Base-by-base conservation (phyloP, 1,284 basidiomycete species). In the Entoloma clypeatum region DNA sequence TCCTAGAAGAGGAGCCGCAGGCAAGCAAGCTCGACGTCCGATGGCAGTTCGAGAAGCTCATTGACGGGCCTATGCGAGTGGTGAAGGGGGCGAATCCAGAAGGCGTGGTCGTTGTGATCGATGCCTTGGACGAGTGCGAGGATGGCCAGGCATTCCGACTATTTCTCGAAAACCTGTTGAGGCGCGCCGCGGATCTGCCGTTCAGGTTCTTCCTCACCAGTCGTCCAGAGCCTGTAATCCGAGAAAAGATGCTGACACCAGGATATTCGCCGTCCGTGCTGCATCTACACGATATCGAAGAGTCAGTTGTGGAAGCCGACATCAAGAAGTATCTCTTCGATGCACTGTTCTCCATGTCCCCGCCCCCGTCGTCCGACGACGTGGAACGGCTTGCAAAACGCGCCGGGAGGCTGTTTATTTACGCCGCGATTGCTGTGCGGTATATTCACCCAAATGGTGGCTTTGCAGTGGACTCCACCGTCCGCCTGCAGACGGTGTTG, bases 261-360 rank as follows among this genome's bases (percentile, higher is more conserved):
- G 14, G 10, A 17, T 19, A 17, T 33, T 17, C 31, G 16, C 22
- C 17, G 8, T 21, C 22, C 9, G 31, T 19, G n/a, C 31, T 17
- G 22, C 22, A 33, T 33, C 31, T 33, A 17, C 31, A 33, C 14
- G 31, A 33, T 19, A 33, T 33, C 31, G 31, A 33, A 8, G 31
- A 6, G 8, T 17, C 18, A 17, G 22, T 33, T 19, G 31, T 33
- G 31, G 18, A 33, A 14, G 31, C 11, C 6, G 31, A 33, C 13
- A 33, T 33, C 22, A 17, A 21, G n/a, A 4, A 19, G 6, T 33
- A 33, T 33, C 10, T 33, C 31, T 11, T 7, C 2, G n/a, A 33
- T 17, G 22, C 10, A 33, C 13, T 33, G 16, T 21, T 13, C 13
- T 8, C 18, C 3, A 33, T 33, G 10, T 18, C 31, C 13, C 18